Evolutionary conservation across 805 yeast species (phyloP).

Genomic region (Starmerella roubikii): DNA sequence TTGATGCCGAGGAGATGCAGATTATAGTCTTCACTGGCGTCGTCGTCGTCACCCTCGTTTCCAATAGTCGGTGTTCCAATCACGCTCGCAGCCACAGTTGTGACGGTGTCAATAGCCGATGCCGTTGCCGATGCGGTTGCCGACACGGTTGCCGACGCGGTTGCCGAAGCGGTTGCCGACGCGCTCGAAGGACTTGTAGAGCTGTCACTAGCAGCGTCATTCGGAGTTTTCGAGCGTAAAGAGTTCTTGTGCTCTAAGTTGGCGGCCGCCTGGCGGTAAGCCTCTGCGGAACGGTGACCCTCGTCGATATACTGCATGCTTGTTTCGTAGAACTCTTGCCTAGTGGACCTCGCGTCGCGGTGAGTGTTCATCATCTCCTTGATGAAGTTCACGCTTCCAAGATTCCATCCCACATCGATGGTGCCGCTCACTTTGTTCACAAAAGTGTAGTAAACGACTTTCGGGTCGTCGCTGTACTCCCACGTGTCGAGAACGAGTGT

Average conservation of each 20-base stretch:
- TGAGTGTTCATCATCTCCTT: slow-evolving; percentile 88
- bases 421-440: slow-evolving; percentile 72
- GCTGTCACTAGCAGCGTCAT: no score
- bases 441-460: slow-evolving; percentile 52
- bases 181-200: background rate
- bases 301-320: slow-evolving; percentile 2
- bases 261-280: slow-evolving; percentile 10
- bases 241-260: slow-evolving; percentile 3
- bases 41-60: background rate
- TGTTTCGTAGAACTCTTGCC: slow-evolving; percentile 9
- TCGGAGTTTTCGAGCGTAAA: background rate
- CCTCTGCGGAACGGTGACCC: slow-evolving; percentile 4
- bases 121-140: no score
- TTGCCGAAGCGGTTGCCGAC: background rate
- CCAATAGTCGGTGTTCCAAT: background rate
- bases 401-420: slow-evolving; percentile 85
- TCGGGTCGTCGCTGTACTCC: slow-evolving; percentile 32
- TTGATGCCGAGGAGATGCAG: slow-evolving; percentile 5
- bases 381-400: slow-evolving; percentile 80
- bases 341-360: slow-evolving; percentile 18
- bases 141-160: background rate
- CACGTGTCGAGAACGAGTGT: slow-evolving; percentile 61
- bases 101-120: no score
- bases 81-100: background rate
- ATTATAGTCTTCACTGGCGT: background rate